Evolutionary conservation across 345 rosid genomes (phyloP), one percentile per base, ranked within the genome.

Genomic region (Durio zibethinus): DNA sequence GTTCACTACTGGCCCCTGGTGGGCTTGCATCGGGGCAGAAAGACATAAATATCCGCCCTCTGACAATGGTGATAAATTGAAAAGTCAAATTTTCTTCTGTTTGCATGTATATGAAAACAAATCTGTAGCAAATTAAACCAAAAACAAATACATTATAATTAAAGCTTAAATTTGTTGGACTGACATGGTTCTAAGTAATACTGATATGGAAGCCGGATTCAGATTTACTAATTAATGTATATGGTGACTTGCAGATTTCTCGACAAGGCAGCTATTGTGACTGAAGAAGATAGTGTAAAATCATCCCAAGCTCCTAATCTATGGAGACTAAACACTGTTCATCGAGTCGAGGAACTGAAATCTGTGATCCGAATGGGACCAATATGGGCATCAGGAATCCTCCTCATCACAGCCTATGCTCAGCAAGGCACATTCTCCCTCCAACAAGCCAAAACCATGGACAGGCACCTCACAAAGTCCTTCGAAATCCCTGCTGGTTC

Each of bases 321-420:
- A 18, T 94, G 98, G 98, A 82, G 91, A 35, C 80, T 94, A 25
- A 92, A 80, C 84, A 94, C 98, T 4, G 90, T 94, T 36, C 98
- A 94, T 84, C 79, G 98, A 45, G 93, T 92, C 38, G 98, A 94
- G 73, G 97, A 94, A 50, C 87, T 94, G 7, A 94, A 94, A 79
- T 85, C 94, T 0, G 69, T 94, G 42, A 85, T 94, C 77, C 82
- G 98, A 40, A 94, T 94, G 98, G 92, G 91, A 50, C 98, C 98
- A 0, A 91, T 94, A 10, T 91, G 98, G 94, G 96, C 90, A 2
- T 77, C 98, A 0, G 98, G 97, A 4, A 92, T 94, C 64, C 88
- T 92, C 53, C 88, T 92, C 12, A 85, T 86, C 80, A 87, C 94
- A 21, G 93, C 98, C 6, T 90, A 94, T 33, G 94, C 93, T 1